Evolutionary conservation across 192 early-diverging fungal species (phyloP).

Genomic region (Umbelopsis sp.): DNA sequence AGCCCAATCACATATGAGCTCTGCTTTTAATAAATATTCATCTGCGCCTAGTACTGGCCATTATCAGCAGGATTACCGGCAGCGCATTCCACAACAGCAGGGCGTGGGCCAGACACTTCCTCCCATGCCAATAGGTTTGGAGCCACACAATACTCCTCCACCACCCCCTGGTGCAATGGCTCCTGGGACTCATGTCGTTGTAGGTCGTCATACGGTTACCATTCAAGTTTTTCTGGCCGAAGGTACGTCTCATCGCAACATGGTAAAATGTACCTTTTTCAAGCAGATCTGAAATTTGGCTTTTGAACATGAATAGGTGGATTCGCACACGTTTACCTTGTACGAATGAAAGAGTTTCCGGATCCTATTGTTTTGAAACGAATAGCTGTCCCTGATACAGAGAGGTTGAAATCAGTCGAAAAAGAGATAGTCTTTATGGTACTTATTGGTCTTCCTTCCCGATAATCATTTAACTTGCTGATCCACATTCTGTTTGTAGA

Average conservation of each 20-base stretch:
- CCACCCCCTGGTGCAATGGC: slow-evolving; percentile 59
- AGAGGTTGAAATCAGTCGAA: slow-evolving; percentile 59
- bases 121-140: slow-evolving; percentile 32
- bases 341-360: slow-evolving; percentile 52
- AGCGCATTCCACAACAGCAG: slow-evolving; percentile 39
- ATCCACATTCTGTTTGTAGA: slow-evolving; percentile 33
- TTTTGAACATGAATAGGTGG: slow-evolving; percentile 58
- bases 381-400: slow-evolving; percentile 70
- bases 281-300: neutral
- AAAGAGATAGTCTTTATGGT: slow-evolving; percentile 84
- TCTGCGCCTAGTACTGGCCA: neutral
- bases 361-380: slow-evolving; percentile 79
- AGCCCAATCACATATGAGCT: neutral
- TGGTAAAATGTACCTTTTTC: neutral
- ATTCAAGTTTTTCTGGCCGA: slow-evolving; percentile 79
- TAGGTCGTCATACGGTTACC: slow-evolving; percentile 58
- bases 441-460: slow-evolving; percentile 4
- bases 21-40: slow-evolving; percentile 11
- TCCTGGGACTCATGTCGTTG: slow-evolving; percentile 61
- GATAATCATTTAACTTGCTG: neutral
- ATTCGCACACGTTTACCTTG: slow-evolving; percentile 91
- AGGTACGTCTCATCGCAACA: slow-evolving; percentile 42
- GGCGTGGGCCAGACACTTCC: slow-evolving; percentile 37
- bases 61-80: slow-evolving; percentile 15
- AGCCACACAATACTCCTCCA: slow-evolving; percentile 24